Evolutionary conservation across 2,329 filamentous ascomycete species (phyloP), one percentile per base, ranked within the genome.

Genomic region (Colletotrichum echinochloae): DNA sequence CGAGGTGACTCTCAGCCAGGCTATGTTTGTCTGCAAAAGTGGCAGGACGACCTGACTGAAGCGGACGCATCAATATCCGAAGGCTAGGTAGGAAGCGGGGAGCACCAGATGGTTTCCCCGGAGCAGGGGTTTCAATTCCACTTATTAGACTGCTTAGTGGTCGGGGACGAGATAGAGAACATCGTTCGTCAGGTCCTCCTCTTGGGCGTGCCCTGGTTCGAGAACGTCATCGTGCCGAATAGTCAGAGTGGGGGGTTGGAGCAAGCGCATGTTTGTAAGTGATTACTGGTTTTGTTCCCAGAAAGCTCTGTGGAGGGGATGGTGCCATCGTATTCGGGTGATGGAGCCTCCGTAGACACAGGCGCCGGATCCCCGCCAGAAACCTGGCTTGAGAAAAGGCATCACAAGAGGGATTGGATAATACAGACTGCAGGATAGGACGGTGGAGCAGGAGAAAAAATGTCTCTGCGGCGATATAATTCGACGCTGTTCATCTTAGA

Each of bases 391-490:
- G 51, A 55, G 20, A 20, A 35, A n/a, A 4, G 30, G 52, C 52
- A 55, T 37, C 33, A 7, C 7, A 3, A 14, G 52, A n/a, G 52
- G 33, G 33, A n/a, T n/a, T n/a, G n/a, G n/a, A n/a, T n/a, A n/a
- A n/a, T n/a, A n/a, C n/a, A n/a, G n/a, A n/a, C n/a, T n/a, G n/a
- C n/a, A 46, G 41, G 16, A 44, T 18, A 26, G 23, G 16, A 23
- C 5, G 30, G 23, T 30, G 55, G 33, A 11, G 41, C 41, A 37
- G n/a, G 28, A 55, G 49, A 59, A 48, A 62, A 62, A 35, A 62
- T 57, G 60, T 62, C 67, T 51, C 30, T 33, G n/a, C 28, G 26
- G 26, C 23, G 7, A 51, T 39, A 37, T 62, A 35, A 70, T 67
- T 59, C 51, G 67, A 44, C 14, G 41, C 46, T 60, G 52, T 55